These are phyloP conservation scores for Dendrothele bispora DNA, from an alignment of 768 basidiomycete genomes.

Conservation along the genomic window DNA sequence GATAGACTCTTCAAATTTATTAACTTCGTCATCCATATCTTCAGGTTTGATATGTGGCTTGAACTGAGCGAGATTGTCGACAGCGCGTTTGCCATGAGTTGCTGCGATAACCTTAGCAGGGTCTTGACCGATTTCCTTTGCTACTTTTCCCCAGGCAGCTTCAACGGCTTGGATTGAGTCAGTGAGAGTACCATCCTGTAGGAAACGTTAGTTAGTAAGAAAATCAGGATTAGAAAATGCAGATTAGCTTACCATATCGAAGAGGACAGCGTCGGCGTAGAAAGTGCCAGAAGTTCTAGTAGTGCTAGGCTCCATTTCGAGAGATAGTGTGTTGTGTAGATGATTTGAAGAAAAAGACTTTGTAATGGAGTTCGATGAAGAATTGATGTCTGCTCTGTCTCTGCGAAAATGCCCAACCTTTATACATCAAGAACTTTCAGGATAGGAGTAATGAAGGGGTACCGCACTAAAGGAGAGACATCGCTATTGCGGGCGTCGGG, in stretches of 20 bases:
- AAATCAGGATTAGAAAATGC: neutral
- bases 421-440: too few species aligned
- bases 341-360: too few species aligned
- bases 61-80: slow-evolving; percentile 69
- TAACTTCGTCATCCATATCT: slow-evolving; percentile 59
- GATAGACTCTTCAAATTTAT: slow-evolving; percentile 62
- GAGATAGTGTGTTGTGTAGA: too few species aligned
- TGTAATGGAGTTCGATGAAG: too few species aligned
- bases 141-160: slow-evolving; percentile 75
- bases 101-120: slow-evolving; percentile 74
- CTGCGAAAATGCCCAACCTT: too few species aligned
- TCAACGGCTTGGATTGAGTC: slow-evolving; percentile 76
- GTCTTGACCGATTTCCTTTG: slow-evolving; percentile 66
- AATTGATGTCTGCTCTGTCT: too few species aligned
- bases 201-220: slow-evolving; percentile 23
- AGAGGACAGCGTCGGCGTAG: slow-evolving; percentile 58
- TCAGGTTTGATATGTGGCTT: slow-evolving; percentile 53
- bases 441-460: too few species aligned
- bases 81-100: slow-evolving; percentile 77
- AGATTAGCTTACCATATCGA: slow-evolving; percentile 70
- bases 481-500: too few species aligned
- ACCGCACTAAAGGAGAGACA: too few species aligned
- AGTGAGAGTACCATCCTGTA: slow-evolving; percentile 67
- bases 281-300: slow-evolving; percentile 32
- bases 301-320: too few species aligned